Percentiles rank a stretch among this genome's conserved stretches.
Evolutionary conservation across 768 basidiomycete species (phyloP).

Genomic region (Panellus pusillus): DNA sequence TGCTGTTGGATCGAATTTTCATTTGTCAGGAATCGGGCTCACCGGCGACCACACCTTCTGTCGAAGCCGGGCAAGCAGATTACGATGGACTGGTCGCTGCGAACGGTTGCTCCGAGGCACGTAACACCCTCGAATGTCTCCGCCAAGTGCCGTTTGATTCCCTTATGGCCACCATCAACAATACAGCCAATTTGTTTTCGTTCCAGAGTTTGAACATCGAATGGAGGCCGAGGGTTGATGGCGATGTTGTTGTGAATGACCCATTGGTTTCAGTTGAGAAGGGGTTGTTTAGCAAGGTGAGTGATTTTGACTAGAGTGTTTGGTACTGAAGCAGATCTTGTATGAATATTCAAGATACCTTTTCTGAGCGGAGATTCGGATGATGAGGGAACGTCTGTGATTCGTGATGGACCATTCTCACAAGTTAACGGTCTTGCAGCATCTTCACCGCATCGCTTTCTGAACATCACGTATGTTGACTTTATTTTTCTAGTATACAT

Average conservation of each 20-base stretch:
- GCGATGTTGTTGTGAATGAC: slow-evolving; percentile 34
- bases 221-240: slow-evolving; percentile 41
- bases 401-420: background rate
- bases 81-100: slow-evolving; percentile 10
- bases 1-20: background rate
- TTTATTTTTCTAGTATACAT: background rate
- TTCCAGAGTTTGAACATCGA: slow-evolving; percentile 31
- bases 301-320: slow-evolving; percentile 10
- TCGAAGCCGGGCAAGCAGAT: background rate
- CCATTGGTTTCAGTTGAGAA: slow-evolving; percentile 32
- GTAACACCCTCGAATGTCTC: slow-evolving; percentile 35
- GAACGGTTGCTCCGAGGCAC: slow-evolving; percentile 25
- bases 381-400: slow-evolving; percentile 42
- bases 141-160: slow-evolving; percentile 29
- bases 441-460: background rate
- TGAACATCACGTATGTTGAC: slow-evolving; percentile 7
- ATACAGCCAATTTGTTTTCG: slow-evolving; percentile 30
- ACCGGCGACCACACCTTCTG: background rate
- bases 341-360: slow-evolving; percentile 25
- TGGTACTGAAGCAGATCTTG: background rate
- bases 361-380: slow-evolving; percentile 37
- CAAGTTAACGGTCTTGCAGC: background rate
- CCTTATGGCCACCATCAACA: slow-evolving; percentile 33
- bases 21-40: background rate
- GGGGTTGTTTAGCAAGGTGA: slow-evolving; percentile 34